Evolutionary conservation across 139 green algal genomes (phyloP).

Genomic region (Coelastrella sp.): DNA sequence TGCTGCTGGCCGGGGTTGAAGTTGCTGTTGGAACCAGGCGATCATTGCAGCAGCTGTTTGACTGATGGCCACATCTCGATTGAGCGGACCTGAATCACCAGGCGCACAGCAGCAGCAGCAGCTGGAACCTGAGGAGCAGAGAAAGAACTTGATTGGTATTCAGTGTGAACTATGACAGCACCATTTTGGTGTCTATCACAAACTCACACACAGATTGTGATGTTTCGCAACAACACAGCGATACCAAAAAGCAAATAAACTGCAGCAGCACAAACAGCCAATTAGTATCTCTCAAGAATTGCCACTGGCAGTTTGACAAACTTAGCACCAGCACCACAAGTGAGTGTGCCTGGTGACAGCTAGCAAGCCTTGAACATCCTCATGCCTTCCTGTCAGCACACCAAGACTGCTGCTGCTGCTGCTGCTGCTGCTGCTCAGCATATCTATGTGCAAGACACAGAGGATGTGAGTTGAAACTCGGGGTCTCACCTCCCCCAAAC

Average conservation of each 20-base stretch:
- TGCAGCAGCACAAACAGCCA: background rate
- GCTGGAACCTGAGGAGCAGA: background rate
- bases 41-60: constrained; percentile 32
- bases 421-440: too few relatives aligned
- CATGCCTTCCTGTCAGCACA: too few relatives aligned
- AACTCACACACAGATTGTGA: background rate
- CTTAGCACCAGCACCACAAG: background rate
- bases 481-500: constrained; percentile 51
- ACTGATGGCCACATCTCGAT: background rate
- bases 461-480: too few relatives aligned
- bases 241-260: background rate
- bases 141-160: background rate
- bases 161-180: background rate
- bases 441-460: too few relatives aligned
- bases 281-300: too few relatives aligned
- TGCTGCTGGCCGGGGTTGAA: background rate
- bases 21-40: constrained; percentile 24
- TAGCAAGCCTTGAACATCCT: too few relatives aligned
- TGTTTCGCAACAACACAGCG: background rate
- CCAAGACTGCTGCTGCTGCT: too few relatives aligned
- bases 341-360: too few relatives aligned
- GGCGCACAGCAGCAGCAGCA: background rate
- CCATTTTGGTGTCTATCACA: background rate
- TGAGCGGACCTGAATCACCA: background rate
- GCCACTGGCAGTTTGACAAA: background rate